Evolutionary conservation across 140 eudicot species (phyloP).

Genomic region (Anethum foeniculum): DNA sequence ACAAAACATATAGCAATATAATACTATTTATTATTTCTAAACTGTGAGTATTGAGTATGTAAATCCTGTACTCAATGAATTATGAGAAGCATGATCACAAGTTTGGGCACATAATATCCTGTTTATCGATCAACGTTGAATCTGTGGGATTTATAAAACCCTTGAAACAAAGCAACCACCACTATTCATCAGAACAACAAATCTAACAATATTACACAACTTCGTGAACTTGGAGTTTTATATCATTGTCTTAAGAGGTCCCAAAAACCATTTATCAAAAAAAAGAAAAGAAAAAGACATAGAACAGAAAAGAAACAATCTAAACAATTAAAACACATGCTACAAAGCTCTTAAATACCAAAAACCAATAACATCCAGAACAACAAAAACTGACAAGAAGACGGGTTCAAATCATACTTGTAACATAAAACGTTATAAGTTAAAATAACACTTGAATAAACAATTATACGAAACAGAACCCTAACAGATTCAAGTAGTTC

Average conservation of each 20-base stretch:
- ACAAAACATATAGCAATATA: too few relatives aligned
- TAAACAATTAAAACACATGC: neutral
- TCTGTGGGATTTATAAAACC: too few relatives aligned
- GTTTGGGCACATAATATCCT: neutral
- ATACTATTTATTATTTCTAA: neutral
- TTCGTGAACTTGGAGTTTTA: too few relatives aligned
- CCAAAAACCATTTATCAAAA: neutral
- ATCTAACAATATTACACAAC: too few relatives aligned
- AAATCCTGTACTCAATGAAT: neutral
- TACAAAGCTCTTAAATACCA: neutral
- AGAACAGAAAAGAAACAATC: too few relatives aligned
- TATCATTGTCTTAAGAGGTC: too few relatives aligned
- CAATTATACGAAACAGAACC: neutral
- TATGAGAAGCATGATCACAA: neutral
- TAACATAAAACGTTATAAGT: neutral
- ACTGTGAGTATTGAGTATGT: too few relatives aligned
- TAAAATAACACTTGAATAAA: neutral
- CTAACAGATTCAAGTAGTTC: conserved; percentile 10
- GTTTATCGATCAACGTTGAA: too few relatives aligned
- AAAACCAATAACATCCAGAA: neutral
- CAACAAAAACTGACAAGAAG: neutral
- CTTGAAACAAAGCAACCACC: too few relatives aligned
- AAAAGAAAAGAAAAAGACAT: too few relatives aligned
- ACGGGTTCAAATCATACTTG: neutral
- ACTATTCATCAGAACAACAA: too few relatives aligned